Evolutionary conservation across 2,329 filamentous ascomycete species (phyloP), one percentile per base, ranked within the genome.

Genomic region (Fusarium cyanostomum): DNA sequence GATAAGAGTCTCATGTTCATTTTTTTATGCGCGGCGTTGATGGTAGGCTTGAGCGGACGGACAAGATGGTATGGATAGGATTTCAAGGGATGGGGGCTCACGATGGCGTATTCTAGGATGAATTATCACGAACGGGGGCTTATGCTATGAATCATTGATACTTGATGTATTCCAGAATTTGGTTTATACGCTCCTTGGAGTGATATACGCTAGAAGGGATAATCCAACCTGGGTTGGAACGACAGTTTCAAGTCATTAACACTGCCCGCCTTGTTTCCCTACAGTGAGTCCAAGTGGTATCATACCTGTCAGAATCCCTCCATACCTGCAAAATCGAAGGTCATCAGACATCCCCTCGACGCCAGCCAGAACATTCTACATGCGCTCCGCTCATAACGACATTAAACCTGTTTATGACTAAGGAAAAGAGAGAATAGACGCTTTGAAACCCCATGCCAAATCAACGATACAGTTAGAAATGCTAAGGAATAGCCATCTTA

Each of bases 401-500:
- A 45, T 70, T 62, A 69, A 57, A 59, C 44, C 37, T 34, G 56
- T 52, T 38, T 50, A 56, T 28, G 43, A 44, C 30, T 52, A 44
- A 30, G 42, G 59, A 46, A 50, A 39, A 30, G 31, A 54, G 45
- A 21, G 16, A 41, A 50, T 41, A 39, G 27, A 49, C 53, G 24
- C n/a, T 31, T 38, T 12, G 21, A 39, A 21, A 45, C 34, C 34
- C 11, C 16, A 13, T 34, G 27, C 21, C n/a, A 31, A 24, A 34
- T 28, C 2, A 33, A 13, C n/a, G 15, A 34, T 9, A 15, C 16
- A 3, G 18, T 16, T 12, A 4, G 7, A 8, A 8, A 21, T 9
- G 26, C 54, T 61, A 71, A 11, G 55, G 55, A 30, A 79, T 68
- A 9, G 71, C 82, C 79, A 94, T 87, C 76, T 84, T 89, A 69